Evolutionary conservation across 176 grass and related monocot species (phyloP).

Genomic region (Hyparrhenia diplandra): DNA sequence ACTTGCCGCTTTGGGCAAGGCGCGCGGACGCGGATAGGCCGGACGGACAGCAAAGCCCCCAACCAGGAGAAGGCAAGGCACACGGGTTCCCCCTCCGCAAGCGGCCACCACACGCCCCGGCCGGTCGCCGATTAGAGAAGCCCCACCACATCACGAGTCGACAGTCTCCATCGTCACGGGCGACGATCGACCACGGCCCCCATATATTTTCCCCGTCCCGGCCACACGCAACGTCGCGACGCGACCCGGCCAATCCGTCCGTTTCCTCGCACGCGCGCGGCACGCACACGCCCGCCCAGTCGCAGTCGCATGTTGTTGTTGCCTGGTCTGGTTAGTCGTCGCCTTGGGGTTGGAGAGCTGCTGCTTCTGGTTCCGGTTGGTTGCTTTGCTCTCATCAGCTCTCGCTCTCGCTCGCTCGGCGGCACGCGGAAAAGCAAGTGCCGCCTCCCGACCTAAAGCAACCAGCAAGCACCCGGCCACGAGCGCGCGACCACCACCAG

Average conservation of each 20-base stretch:
- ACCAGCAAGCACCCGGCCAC: background rate
- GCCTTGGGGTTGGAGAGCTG: background rate
- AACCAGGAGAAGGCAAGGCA: background rate
- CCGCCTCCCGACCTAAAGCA: too few relatives aligned
- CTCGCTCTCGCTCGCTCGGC: background rate
- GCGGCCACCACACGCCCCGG: background rate
- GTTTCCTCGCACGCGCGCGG: background rate
- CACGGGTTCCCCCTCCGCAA: background rate
- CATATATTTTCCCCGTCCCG: background rate
- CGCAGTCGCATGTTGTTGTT: background rate
- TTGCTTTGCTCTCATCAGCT: background rate
- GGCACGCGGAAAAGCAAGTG: background rate
- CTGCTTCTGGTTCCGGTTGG: background rate
- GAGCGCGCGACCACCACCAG: background rate
- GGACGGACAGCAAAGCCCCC: background rate
- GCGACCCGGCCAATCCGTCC: background rate
- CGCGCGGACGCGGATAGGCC: background rate
- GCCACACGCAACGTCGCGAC: background rate
- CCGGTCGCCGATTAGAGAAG: background rate
- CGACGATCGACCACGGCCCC: background rate
- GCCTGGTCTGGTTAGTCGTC: background rate
- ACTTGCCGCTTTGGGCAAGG: conserved; percentile 9
- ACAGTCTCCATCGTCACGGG: background rate
- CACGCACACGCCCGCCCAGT: background rate
- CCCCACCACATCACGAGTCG: background rate